A percentile compares a stretch with the other conserved stretches of the same genome.
phyloP scores from a whole-genome alignment of 2,329 filamentous ascomycete species.

The Fusarium napiforme region DNA sequence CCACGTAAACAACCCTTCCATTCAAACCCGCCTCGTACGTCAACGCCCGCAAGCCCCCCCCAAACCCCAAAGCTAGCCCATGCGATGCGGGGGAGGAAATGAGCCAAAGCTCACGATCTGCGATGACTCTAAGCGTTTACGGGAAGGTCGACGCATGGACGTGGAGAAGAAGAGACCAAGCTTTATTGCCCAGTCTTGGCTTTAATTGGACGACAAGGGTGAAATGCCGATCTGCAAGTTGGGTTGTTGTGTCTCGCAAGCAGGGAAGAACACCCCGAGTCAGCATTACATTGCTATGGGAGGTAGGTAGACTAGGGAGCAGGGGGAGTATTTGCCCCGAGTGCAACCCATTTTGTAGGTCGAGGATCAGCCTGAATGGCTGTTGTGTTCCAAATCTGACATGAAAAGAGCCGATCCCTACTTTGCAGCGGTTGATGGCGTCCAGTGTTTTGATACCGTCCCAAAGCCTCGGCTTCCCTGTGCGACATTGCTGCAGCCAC shows the following conservation, averaged over 20 bases:
- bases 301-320: neutral
- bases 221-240: constrained; percentile 22
- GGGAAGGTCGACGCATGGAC: constrained; percentile 26
- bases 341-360: constrained; percentile 14
- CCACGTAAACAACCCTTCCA: neutral
- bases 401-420: constrained; percentile 8
- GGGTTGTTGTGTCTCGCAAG: neutral
- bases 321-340: constrained; percentile 2
- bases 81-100: constrained; percentile 26
- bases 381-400: constrained; percentile 7
- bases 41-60: constrained; percentile 15
- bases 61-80: constrained; percentile 3
- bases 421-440: neutral
- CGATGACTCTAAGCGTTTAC: constrained; percentile 29
- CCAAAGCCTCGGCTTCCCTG: neutral
- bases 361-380: constrained; percentile 17
- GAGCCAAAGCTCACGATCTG: constrained; percentile 15
- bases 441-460: neutral
- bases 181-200: constrained; percentile 9
- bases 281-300: neutral
- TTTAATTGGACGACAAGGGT: constrained; percentile 25
- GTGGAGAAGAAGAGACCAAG: constrained; percentile 22
- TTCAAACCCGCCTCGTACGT: constrained; percentile 1
- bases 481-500: constrained; percentile 1
- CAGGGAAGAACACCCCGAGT: constrained; percentile 24